Evolutionary conservation across 2,329 filamentous ascomycete species (phyloP).

Genomic region (Bipolaris sorokiniana): DNA sequence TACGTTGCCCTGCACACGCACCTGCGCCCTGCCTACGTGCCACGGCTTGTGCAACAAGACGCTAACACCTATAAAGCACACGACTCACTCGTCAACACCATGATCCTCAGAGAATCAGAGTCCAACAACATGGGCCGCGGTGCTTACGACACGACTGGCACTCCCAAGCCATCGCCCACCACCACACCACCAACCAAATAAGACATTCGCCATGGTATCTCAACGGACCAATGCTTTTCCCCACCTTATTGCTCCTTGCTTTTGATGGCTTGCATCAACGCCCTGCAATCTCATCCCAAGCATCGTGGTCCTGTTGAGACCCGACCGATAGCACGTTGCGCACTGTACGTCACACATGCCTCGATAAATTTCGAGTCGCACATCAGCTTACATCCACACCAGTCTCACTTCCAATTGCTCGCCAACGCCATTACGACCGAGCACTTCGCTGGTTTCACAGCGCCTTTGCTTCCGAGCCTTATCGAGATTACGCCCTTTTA

Average conservation of each 20-base stretch:
- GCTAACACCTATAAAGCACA: conserved; percentile 45
- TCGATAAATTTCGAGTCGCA: not conserved
- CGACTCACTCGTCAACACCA: conserved; percentile 35
- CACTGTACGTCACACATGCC: conserved; percentile 43
- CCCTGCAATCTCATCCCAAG: not conserved
- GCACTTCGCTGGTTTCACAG: conserved; percentile 20
- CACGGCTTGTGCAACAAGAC: conserved; percentile 19
- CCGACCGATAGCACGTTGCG: conserved; percentile 40
- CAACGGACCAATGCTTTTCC: conserved; percentile 11
- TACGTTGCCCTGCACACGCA: conserved; percentile 25
- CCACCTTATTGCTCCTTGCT: not conserved
- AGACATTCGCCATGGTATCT: conserved; percentile 8
- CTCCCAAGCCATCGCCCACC: conserved; percentile 52
- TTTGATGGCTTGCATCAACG: not conserved
- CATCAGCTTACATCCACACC: not conserved
- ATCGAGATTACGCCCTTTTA: conserved; percentile 45
- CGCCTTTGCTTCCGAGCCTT: conserved; percentile 26
- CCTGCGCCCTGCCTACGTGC: not conserved
- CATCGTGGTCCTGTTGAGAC: conserved; percentile 35
- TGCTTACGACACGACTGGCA: conserved; percentile 58
- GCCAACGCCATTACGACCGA: conserved; percentile 18
- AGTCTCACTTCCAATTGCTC: not conserved
- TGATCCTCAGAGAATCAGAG: conserved; percentile 53
- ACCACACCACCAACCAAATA: conserved; percentile 48
- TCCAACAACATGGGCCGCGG: conserved; percentile 57